These are phyloP conservation scores for Saturnispora quitensis DNA, from an alignment of 805 yeast species.

Conservation along the genomic window DNA sequence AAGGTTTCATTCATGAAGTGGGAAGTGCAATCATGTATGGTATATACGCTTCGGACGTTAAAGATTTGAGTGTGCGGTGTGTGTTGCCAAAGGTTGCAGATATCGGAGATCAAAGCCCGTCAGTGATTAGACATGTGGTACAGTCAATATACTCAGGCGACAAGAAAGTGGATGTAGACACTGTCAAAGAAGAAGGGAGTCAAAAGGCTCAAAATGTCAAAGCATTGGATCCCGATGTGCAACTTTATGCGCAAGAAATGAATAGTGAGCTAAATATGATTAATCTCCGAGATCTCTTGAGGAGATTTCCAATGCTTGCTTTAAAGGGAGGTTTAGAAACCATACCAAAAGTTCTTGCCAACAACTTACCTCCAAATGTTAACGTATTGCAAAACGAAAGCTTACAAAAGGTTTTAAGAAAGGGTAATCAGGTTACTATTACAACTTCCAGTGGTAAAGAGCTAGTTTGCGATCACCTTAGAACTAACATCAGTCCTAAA, in stretches of 20 bases:
- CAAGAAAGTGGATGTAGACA: not conserved
- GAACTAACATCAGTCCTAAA: constrained; percentile 47
- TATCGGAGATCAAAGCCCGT: constrained; percentile 52
- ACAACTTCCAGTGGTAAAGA: constrained; percentile 12
- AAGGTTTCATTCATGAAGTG: constrained; percentile 42
- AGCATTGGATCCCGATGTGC: constrained; percentile 16
- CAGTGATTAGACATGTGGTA: constrained; percentile 37
- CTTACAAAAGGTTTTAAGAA: constrained; percentile 15
- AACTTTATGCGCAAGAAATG: constrained; percentile 2
- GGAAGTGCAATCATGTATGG: constrained; percentile 84
- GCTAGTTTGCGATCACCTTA: constrained; percentile 41
- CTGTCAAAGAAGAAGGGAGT: constrained; percentile 10
- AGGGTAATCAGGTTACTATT: constrained; percentile 14
- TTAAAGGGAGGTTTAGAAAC: constrained; percentile 46
- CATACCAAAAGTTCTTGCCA: constrained; percentile 37
- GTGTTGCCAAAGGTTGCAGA: constrained; percentile 47
- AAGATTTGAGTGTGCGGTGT: constrained; percentile 53
- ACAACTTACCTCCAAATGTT: constrained; percentile 36
- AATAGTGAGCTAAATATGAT: constrained; percentile 28
- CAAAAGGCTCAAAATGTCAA: constrained; percentile 17
- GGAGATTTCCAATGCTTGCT: constrained; percentile 53
- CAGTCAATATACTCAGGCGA: constrained; percentile 17
- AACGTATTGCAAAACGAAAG: constrained; percentile 26
- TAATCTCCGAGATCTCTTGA: constrained; percentile 31
- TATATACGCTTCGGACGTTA: constrained; percentile 79